These are phyloP conservation scores for Brasilioporus rufonigricans DNA, from an alignment of 768 basidiomycete species.

Conservation along the genomic window DNA sequence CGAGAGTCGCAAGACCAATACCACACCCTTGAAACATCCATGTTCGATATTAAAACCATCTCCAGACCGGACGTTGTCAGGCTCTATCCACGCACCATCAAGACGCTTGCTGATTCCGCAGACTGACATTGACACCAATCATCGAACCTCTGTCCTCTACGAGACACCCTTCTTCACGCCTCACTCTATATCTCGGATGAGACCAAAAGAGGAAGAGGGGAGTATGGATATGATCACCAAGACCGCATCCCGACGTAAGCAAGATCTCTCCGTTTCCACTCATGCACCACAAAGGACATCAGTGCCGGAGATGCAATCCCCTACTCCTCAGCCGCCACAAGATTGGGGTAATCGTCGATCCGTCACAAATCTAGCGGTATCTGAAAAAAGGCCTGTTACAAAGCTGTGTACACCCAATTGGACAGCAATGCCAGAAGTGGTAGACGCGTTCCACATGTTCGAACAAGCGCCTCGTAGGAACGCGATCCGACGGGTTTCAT, in stretches of 20 bases:
- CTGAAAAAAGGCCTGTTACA: background rate
- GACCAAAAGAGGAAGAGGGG: background rate
- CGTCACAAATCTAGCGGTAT: background rate
- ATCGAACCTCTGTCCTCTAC: background rate
- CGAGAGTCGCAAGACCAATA: background rate
- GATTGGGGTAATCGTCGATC: background rate
- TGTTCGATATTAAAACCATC: background rate
- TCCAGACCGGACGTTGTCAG: conserved; percentile 3
- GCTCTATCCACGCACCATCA: conserved; percentile 18
- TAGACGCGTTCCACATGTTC: conserved; percentile 16
- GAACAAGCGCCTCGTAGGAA: conserved; percentile 3
- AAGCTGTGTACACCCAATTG: conserved; percentile 11
- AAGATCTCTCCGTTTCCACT: conserved; percentile 10
- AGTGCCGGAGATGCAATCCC: background rate
- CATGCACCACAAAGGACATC: conserved; percentile 6
- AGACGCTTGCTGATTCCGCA: background rate
- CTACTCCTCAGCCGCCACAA: background rate
- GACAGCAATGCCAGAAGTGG: conserved; percentile 18
- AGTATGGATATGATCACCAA: background rate
- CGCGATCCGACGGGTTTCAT: conserved; percentile 5
- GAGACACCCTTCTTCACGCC: background rate
- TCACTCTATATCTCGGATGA: background rate
- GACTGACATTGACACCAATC: background rate
- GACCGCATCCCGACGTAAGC: background rate
- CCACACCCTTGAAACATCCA: background rate